These are phyloP conservation scores for Acanthamoeba culbertsoni DNA, from an alignment of 208 protist species.

Conservation along the genomic window DNA sequence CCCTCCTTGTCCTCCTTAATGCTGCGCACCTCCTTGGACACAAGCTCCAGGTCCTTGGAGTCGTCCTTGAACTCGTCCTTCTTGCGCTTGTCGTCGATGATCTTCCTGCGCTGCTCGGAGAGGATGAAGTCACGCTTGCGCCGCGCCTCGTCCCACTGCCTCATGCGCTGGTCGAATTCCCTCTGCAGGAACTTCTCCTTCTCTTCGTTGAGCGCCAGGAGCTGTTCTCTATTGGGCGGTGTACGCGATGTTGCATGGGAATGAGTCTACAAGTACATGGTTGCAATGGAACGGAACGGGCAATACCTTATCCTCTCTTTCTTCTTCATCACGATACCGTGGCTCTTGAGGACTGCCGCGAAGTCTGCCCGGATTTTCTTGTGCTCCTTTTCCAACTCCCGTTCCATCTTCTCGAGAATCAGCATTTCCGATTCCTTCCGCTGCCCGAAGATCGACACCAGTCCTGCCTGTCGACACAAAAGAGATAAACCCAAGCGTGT, in stretches of 20 bases:
- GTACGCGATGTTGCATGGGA: neutral
- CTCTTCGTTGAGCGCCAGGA: neutral
- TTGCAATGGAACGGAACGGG: neutral
- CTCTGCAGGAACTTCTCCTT: constrained; percentile 43
- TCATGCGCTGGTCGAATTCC: neutral
- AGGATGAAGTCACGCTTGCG: constrained; percentile 5
- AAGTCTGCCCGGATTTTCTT: constrained; percentile 50
- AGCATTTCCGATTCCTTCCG: constrained; percentile 23
- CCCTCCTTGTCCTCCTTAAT: constrained; percentile 23
- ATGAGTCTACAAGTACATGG: neutral
- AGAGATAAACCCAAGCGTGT: neutral
- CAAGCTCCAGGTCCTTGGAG: neutral
- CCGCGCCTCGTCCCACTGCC: neutral
- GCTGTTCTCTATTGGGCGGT: neutral
- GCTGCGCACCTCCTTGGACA: constrained; percentile 18
- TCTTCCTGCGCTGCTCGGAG: constrained; percentile 45
- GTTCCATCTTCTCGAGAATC: constrained; percentile 29
- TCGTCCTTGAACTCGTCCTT: constrained; percentile 4
- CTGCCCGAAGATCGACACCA: constrained; percentile 7
- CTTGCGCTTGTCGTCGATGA: neutral
- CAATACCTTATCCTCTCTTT: neutral
- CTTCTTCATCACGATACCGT: constrained; percentile 38
- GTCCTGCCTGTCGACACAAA: neutral
- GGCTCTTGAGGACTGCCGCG: constrained; percentile 4
- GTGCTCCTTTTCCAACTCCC: constrained; percentile 42